phyloP scores from a whole-genome alignment of 371 early-diverging fungal species.

The Amoeboaphelidium protococcarum region DNA sequence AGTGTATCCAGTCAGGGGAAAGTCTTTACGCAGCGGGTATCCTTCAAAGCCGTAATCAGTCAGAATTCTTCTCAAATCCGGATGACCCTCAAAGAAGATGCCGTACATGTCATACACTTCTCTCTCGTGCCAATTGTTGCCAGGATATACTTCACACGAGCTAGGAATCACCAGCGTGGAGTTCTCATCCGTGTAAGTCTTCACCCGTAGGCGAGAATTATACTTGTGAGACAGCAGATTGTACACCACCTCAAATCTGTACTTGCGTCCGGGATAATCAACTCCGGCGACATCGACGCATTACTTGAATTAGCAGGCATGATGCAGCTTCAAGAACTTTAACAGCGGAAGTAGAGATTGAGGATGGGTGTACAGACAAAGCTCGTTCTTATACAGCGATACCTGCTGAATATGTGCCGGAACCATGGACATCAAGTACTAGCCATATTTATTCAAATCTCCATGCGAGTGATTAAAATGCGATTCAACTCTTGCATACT shows the following conservation, averaged over 20 bases:
- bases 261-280: conserved; percentile 63
- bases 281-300: conserved; percentile 58
- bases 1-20: conserved; percentile 84
- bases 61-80: conserved; percentile 84
- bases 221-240: conserved; percentile 57
- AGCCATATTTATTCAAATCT: conserved; percentile 44
- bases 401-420: conserved; percentile 91
- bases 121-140: conserved; percentile 92
- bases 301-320: conserved; percentile 71
- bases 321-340: conserved; percentile 78
- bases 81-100: conserved; percentile 78
- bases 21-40: conserved; percentile 89
- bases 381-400: conserved; percentile 87
- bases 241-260: conserved; percentile 92
- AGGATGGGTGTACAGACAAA: conserved; percentile 74
- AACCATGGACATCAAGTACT: conserved; percentile 54
- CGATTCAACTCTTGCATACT: too few species aligned
- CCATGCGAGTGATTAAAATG: too few species aligned
- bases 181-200: conserved; percentile 85
- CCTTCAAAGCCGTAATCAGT: conserved; percentile 97
- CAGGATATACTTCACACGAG: conserved; percentile 27
- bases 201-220: conserved; percentile 85
- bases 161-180: conserved; percentile 59
- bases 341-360: conserved; percentile 41
- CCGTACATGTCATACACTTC: conserved; percentile 97